Base-by-base conservation (phyloP, 805 yeast genomes). In the Myxozyma lipomycoides region DNA sequence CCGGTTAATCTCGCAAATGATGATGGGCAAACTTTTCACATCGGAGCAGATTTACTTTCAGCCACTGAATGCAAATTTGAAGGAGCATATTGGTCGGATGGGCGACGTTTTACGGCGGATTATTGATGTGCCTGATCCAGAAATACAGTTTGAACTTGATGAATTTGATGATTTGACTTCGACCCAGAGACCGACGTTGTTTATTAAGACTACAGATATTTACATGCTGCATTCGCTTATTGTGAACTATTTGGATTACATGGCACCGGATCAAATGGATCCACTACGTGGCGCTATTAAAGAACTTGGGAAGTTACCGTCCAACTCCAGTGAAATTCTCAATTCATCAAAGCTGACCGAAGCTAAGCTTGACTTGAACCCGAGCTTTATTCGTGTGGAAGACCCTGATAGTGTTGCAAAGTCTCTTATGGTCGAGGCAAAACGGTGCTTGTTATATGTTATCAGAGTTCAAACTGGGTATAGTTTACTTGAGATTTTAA, bases 391-490 rank as follows among this genome's bases (percentile, higher is more conserved):
- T 47, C 73, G 65, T 4, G 61, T 64, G 1, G 68, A 61, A 17
- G 73, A 73, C 15, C 70, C 72, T 3, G 86, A 84, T 46, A 76
- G 81, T 1, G 82, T 81, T 61, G 67, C 76, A 35, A 77, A 77
- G 46, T 71, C 84, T 4, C 68, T 86, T 26, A 71, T 83, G 61
- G 76, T 87, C 46, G 89, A 87, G 62, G 88, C 85, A 0, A 91
- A 91, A 65, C 73, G 95, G 55, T 84, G 89, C 59, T 70, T 90
- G n/a, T 69, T 84, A 15, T 88, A 88, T 63, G 80, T 91, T 62
- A 79, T 90, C 55, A 81, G 89, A 58, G 86, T 93, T 4, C 97
- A 93, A 70, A 75, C 71, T 42, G 82, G 82, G 23, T 72, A 77
- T 1, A 82, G 81, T 56, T 73, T 91, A 41, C 76, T 83, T 48